Base-by-base conservation (phyloP, 176 grass and related monocot species). In the Raddia guianensis region DNA sequence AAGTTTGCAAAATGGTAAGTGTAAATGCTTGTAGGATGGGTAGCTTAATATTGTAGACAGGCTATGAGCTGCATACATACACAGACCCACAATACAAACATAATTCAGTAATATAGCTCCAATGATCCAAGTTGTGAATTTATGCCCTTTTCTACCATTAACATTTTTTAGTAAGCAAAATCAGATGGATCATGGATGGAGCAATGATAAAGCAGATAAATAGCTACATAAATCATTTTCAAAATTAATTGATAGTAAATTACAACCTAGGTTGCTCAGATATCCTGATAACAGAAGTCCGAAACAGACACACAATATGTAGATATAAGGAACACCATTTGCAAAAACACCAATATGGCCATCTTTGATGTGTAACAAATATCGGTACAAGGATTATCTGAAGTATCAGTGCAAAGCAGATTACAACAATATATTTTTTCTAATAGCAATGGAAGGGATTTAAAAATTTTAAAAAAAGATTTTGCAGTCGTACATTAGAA, bases 81-180 rank as follows among this genome's bases (percentile, higher is more conserved):
- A 63, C 37, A 69, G 16, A 13, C 0, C 34, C 2, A 40, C 12
- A 53, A 75, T 37, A 14, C 20, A 56, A 83, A 8, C 53, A 68
- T 65, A 77, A 13, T 49, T 49, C 2, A 8, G 43, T 32, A 46
- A 40, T 74, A 35, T 37, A 58, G 32, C 21, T 14, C 46, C 15
- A 48, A n/a, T 46, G 9, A 72, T 79, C 7, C 35, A 47, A 72
- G 58, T 79, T 72, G 58, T 16, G 37, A 40, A 85, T 52, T 59
- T 49, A 44, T 20, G 18, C 20, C 64, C 15, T 68, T 66, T 50
- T 13, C 43, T 3, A 57, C 8, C 16, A 49, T 66, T 58, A 74
- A 44, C 34, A 49, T 14, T 46, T 80, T 50, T 18, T 34, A 19
- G 27, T 57, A 20, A 27, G 11, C 12, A 55, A 66, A 37, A 18